Conservation (phyloP, 106 monocot species). For the Acorus gramineus region DNA sequence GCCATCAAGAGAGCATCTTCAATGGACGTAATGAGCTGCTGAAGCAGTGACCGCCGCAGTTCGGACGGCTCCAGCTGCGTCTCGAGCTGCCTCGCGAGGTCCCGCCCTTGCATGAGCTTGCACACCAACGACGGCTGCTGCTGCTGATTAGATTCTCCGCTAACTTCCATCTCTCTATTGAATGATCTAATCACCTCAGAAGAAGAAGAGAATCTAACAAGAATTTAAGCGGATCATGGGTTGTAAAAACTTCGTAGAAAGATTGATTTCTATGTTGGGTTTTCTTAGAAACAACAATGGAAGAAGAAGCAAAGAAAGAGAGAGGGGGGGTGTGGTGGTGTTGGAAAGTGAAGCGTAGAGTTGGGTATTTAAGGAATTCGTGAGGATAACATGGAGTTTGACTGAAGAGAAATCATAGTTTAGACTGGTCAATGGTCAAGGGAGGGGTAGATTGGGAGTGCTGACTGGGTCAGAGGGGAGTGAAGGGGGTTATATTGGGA, state of each 20-base stretch:
- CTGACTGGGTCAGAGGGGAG: no score
- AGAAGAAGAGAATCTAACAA: not conserved
- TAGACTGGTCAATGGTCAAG: no score
- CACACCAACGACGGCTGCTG: not conserved
- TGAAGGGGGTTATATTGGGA: no score
- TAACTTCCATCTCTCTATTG: slow-evolving; percentile 8
- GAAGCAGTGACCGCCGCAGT: slow-evolving; percentile 4
- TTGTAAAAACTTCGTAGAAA: not conserved
- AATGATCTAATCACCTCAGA: not conserved
- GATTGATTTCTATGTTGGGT: not conserved
- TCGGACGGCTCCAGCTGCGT: slow-evolving; percentile 5
- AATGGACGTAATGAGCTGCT: slow-evolving; percentile 8
- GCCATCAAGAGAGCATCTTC: slow-evolving; percentile 15
- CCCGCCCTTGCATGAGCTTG: slow-evolving; percentile 10
- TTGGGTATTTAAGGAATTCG: not conserved
- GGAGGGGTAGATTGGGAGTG: not conserved
- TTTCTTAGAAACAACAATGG: not conserved
- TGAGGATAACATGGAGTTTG: not conserved
- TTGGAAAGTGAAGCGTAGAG: not conserved
- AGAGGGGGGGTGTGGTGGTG: not conserved
- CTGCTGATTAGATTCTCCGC: not conserved
- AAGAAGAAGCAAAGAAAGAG: not conserved
- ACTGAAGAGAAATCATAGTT: no score
- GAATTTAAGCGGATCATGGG: no score
- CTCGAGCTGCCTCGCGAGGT: slow-evolving; percentile 22